Evolutionary conservation across 306 rosid species (phyloP), one percentile per base, ranked within the genome.

Genomic region (Trifolium fragiferum): DNA sequence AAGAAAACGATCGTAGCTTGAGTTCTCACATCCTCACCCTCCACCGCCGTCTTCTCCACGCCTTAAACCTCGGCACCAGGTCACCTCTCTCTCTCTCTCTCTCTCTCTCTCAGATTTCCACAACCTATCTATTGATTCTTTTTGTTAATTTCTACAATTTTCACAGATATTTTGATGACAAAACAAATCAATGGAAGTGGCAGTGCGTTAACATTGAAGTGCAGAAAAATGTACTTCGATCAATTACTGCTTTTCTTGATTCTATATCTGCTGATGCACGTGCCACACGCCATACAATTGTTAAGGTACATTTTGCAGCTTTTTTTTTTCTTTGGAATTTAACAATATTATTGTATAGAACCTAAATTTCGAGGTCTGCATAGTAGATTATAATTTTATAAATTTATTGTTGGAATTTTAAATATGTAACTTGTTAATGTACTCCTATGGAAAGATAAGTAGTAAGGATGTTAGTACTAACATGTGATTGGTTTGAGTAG

Each of bases 21-120:
- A 82, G 61, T 62, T 77, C 75, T 30, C 95, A 83, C 25, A 60
- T 81, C 27, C 76, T 70, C 68, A 86, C 84, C 70, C 93, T 89
- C 78, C 95, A 86, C 69, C 85, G 83, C 18, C 98, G 98, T 69
- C 92, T 93, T 75, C 85, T 77, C 44, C 85, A 90, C 43, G 85
- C 93, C 20, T 87, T 90, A 60, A 87, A 72, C 81, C 91, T 93
- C 7, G 98, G 98, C 47, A 83, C 85, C 79, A 85, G 97, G 98
- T 93, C 51, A 25, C 15, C 8, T 69, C 47, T 21, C 44, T 10
- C 53, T 47, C 51, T 16, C 53, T 19, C 69, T 57, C 43, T 3
- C 13, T 5, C 2, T 35, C 46, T 55, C 11, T 55, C 33, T 55
- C 44, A n/a, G 3, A 60, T 66, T 49, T 57, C 14, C 6, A 7